Evolutionary conservation across 2,329 filamentous ascomycete species (phyloP).

Genomic region (Lachnellula cervina): DNA sequence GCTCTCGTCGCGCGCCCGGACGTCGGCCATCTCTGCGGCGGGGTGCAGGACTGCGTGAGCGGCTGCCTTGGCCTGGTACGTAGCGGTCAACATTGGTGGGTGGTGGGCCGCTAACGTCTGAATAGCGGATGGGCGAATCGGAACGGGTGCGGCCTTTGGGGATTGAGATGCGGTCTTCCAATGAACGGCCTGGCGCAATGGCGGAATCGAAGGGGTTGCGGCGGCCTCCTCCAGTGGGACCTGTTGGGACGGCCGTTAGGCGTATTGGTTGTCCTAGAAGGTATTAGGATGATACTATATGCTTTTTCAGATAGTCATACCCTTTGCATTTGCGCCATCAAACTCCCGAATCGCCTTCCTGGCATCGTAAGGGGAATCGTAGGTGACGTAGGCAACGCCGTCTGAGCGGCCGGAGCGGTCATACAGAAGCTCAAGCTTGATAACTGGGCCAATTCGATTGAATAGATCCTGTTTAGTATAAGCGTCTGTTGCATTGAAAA

Average conservation of each 20-base stretch:
- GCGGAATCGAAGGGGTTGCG: slow-evolving; percentile 55
- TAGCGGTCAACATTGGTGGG: slow-evolving; percentile 33
- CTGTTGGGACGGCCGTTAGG: slow-evolving; percentile 58
- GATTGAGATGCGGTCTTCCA: slow-evolving; percentile 57
- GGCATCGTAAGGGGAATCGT: slow-evolving; percentile 67
- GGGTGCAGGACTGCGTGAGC: slow-evolving; percentile 57
- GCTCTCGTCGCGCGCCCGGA: slow-evolving; percentile 39
- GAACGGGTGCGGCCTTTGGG: slow-evolving; percentile 55
- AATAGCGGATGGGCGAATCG: slow-evolving; percentile 43
- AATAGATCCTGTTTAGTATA: slow-evolving; percentile 66
- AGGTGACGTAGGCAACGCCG: slow-evolving; percentile 79
- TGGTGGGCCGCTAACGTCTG: slow-evolving; percentile 30
- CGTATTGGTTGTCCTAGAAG: slow-evolving; percentile 70
- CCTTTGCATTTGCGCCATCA: slow-evolving; percentile 86
- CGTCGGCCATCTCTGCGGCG: slow-evolving; percentile 49
- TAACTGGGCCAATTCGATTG: slow-evolving; percentile 66
- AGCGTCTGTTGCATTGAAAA: slow-evolving; percentile 3
- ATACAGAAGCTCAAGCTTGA: slow-evolving; percentile 67
- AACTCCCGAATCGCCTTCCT: slow-evolving; percentile 71
- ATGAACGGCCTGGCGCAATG: slow-evolving; percentile 49
- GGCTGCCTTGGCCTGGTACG: slow-evolving; percentile 35
- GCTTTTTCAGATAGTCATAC: slow-evolving; percentile 35
- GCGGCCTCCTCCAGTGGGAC: slow-evolving; percentile 35
- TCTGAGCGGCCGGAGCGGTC: slow-evolving; percentile 86
- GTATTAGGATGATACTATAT: slow-evolving; percentile 10